These are phyloP conservation scores for Fusarium nelsonii DNA, from an alignment of 2,329 filamentous ascomycete species.

Conservation along the genomic window DNA sequence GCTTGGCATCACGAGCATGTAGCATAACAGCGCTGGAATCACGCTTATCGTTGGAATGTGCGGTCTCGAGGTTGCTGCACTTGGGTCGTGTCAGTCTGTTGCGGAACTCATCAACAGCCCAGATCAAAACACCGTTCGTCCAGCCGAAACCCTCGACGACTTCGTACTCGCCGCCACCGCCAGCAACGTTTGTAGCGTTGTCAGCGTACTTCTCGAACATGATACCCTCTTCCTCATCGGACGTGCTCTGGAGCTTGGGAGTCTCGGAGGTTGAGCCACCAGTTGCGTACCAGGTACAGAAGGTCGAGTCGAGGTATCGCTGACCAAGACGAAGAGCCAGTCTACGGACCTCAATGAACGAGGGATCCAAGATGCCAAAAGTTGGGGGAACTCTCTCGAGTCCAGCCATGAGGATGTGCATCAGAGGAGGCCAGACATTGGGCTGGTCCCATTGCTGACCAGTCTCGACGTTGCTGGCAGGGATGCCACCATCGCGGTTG, in stretches of 20 bases:
- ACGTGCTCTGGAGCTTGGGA: conserved; percentile 63
- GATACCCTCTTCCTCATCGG: conserved; percentile 62
- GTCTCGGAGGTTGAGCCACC: conserved; percentile 69
- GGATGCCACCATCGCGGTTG: conserved; percentile 66
- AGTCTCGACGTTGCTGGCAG: conserved; percentile 71
- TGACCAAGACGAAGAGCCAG: conserved; percentile 71
- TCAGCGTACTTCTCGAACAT: conserved; percentile 80
- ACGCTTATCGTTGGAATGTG: conserved; percentile 53
- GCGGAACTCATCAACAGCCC: conserved; percentile 73
- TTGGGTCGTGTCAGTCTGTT: conserved; percentile 66
- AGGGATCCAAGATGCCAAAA: conserved; percentile 64
- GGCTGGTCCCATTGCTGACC: conserved; percentile 78
- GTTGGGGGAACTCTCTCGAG: conserved; percentile 70
- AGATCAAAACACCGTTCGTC: conserved; percentile 77
- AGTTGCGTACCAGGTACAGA: conserved; percentile 77
- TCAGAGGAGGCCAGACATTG: conserved; percentile 76
- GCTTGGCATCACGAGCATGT: conserved; percentile 59
- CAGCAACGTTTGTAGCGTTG: conserved; percentile 69
- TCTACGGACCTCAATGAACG: conserved; percentile 65
- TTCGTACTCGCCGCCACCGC: conserved; percentile 75
- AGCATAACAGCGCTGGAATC: conserved; percentile 61
- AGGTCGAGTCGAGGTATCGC: conserved; percentile 74
- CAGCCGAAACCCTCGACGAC: conserved; percentile 79
- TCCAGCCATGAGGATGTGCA: conserved; percentile 73
- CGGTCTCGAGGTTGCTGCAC: conserved; percentile 64